Percentiles rank a stretch among this genome's conserved stretches.
These are phyloP conservation scores for Trametes punicea DNA, from an alignment of 768 basidiomycete genomes.

Conservation along the genomic window DNA sequence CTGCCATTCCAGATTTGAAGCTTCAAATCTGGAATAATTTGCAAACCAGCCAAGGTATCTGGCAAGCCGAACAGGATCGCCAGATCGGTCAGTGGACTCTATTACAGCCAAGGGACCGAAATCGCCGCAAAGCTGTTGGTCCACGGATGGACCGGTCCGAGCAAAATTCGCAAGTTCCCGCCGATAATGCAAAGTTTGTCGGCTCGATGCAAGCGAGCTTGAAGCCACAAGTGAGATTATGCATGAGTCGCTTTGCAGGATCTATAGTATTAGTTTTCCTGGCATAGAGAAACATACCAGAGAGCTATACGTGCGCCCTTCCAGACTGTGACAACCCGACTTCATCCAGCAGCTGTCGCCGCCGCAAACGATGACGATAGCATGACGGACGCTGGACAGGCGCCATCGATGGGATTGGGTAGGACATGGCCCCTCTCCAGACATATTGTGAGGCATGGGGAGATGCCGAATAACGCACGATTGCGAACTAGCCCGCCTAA, in stretches of 20 bases:
- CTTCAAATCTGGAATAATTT: background rate
- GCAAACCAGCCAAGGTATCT: background rate
- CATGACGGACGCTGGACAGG: background rate
- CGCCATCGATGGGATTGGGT: background rate
- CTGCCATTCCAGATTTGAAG: background rate
- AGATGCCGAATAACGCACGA: background rate
- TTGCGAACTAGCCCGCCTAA: background rate
- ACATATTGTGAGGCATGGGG: background rate
- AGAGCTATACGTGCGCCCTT: background rate
- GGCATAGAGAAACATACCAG: no score
- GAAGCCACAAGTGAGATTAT: no score
- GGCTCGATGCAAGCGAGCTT: no score
- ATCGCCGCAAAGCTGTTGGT: conserved; percentile 18
- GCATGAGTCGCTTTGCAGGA: no score
- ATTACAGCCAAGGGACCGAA: conserved; percentile 6
- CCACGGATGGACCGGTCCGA: conserved; percentile 5
- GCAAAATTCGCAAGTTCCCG: background rate
- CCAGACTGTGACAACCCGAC: background rate
- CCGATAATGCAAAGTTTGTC: background rate
- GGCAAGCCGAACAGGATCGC: conserved; percentile 14
- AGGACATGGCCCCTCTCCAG: background rate
- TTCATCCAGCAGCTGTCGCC: background rate
- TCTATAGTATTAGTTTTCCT: no score
- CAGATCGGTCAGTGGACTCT: conserved; percentile 1
- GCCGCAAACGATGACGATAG: background rate